A percentile compares a stretch with the other conserved stretches of the same genome.
Evolutionary conservation across 495 filamentous ascomycete genomes (phyloP).

Genomic region (Oidiodendron maius): DNA sequence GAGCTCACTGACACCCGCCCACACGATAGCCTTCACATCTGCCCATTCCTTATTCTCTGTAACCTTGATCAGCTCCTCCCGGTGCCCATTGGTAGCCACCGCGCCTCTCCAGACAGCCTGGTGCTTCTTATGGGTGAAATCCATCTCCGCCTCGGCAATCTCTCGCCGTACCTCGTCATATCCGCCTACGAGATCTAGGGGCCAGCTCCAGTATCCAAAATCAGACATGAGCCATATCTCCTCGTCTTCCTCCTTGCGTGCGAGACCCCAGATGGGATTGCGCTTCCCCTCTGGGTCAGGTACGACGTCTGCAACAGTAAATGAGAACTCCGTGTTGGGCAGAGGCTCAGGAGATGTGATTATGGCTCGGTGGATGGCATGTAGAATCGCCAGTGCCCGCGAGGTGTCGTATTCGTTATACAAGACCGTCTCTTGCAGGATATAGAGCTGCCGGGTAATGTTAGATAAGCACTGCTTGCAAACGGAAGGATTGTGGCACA

Average conservation of each 20-base stretch:
- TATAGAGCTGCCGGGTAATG: too few relatives aligned
- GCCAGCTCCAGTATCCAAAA: conserved; percentile 62
- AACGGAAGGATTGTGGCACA: not conserved
- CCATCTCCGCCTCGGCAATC: conserved; percentile 34
- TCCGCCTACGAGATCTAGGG: conserved; percentile 34
- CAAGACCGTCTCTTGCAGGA: conserved; percentile 9
- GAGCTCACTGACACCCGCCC: not conserved
- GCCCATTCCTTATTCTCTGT: conserved; percentile 8
- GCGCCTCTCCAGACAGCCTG: conserved; percentile 57
- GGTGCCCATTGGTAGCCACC: not conserved
- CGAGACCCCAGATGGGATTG: conserved; percentile 44
- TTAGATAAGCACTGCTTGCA: too few relatives aligned
- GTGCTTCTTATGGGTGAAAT: conserved; percentile 31
- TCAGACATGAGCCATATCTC: conserved; percentile 63
- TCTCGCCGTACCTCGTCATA: conserved; percentile 39
- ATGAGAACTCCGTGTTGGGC: conserved; percentile 57
- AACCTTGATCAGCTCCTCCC: conserved; percentile 26
- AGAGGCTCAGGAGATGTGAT: conserved; percentile 34
- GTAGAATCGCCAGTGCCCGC: conserved; percentile 7
- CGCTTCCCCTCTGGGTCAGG: too few relatives aligned
- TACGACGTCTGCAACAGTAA: conserved; percentile 49
- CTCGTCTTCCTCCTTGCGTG: conserved; percentile 34
- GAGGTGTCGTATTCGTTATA: not conserved
- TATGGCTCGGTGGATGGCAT: conserved; percentile 32
- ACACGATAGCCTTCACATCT: conserved; percentile 9